A percentile compares a stretch with the other conserved stretches of the same genome.
These are phyloP conservation scores for Aurantiochytrium sp. DNA, from an alignment of 108 stramenopile genomes.

Conservation along the genomic window DNA sequence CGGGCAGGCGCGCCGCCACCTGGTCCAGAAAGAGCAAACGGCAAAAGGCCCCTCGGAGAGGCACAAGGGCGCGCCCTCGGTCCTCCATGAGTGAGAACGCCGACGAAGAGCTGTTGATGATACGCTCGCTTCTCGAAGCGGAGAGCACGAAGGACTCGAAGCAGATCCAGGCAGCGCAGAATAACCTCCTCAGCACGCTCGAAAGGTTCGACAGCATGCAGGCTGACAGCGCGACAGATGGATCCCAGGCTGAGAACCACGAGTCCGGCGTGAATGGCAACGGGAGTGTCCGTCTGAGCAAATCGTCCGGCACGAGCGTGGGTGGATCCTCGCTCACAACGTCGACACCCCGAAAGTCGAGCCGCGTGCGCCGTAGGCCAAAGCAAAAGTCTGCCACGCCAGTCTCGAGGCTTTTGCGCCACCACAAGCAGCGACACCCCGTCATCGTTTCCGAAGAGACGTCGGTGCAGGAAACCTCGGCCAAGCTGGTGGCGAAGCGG, in stretches of 20 bases:
- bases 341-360: neutral
- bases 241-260: neutral
- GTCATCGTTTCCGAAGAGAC: neutral
- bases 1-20: too few relatives aligned
- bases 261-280: neutral
- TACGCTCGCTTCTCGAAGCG: neutral
- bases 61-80: neutral
- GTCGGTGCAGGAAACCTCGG: neutral
- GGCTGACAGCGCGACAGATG: neutral
- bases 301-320: neutral
- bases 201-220: neutral
- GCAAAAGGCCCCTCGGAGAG: too few relatives aligned
- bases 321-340: neutral
- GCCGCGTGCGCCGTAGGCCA: neutral
- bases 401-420: neutral
- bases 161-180: neutral
- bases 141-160: neutral
- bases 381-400: neutral
- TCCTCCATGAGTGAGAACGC: neutral
- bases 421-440: neutral
- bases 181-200: neutral
- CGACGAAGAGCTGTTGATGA: slow-evolving; percentile 8
- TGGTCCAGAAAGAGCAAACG: too few relatives aligned
- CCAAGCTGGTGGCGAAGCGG: neutral
- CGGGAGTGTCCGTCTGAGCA: neutral